Evolutionary conservation across 1,284 basidiomycete genomes (phyloP).

Genomic region (Moniliella sp.): DNA sequence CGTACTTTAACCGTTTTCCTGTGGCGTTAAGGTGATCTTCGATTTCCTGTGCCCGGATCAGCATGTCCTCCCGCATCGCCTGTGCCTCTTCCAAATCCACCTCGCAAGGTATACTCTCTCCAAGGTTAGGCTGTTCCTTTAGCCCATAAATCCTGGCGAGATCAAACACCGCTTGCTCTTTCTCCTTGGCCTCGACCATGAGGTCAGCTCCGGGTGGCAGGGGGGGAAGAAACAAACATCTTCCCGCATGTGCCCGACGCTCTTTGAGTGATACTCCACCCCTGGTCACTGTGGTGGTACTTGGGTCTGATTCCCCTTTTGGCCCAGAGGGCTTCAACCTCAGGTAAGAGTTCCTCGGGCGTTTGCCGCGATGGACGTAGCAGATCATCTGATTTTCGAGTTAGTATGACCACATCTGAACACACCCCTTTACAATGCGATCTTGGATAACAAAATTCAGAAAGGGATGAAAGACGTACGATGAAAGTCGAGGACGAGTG

Average conservation of each 20-base stretch:
- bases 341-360: slow-evolving; percentile 43
- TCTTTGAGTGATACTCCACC: slow-evolving; percentile 35
- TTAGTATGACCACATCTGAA: too few relatives aligned
- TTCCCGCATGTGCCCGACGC: slow-evolving; percentile 59
- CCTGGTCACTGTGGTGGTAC: slow-evolving; percentile 57
- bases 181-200: slow-evolving; percentile 83
- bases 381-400: slow-evolving; percentile 27
- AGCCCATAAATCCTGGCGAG: slow-evolving; percentile 57
- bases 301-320: slow-evolving; percentile 55
- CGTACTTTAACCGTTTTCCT: too few relatives aligned
- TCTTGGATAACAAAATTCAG: too few relatives aligned
- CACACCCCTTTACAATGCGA: too few relatives aligned
- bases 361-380: slow-evolving; percentile 27
- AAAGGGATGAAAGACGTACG: too few relatives aligned
- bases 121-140: too few relatives aligned
- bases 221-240: slow-evolving; percentile 47
- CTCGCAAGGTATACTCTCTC: too few relatives aligned
- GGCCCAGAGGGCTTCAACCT: slow-evolving; percentile 54
- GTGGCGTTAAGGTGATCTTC: too few relatives aligned
- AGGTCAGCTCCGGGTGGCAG: slow-evolving; percentile 41
- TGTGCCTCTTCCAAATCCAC: too few relatives aligned
- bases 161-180: slow-evolving; percentile 76
- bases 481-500: slow-evolving; percentile 38
- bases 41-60: too few relatives aligned
- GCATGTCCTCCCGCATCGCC: too few relatives aligned